Base-by-base conservation (phyloP, 768 basidiomycete species). In the Phlebiopsis gigantea region DNA sequence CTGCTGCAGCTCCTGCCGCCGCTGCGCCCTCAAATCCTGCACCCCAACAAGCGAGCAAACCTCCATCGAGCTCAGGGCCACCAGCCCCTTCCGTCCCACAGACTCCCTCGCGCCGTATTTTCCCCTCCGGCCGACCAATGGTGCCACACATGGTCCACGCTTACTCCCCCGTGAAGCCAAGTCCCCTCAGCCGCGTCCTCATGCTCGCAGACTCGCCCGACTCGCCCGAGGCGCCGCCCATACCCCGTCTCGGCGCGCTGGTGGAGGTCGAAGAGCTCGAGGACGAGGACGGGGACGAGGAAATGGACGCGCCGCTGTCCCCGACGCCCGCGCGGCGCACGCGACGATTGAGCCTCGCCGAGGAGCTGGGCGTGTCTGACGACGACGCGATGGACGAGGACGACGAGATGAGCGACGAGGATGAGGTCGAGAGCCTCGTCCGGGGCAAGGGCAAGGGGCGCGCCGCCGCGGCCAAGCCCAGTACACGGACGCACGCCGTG, bases 161-260 rank as follows among this genome's bases (percentile, higher is more conserved):
- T 0, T 93, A 92, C 60, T 91, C 90, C 0, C 90, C 90, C 26
- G 84, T 75, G 2, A 85, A 83, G 67, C 90, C 90, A 0, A 90
- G 88, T 60, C 90, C 90, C 2, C 75, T 93, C 29, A 90, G 87
- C 58, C 80, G 89, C 10, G 90, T 92, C 53, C 75, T 91, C 22
- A 81, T 85, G 83, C 75, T 91, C 43, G 78, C 76, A 3, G 74
- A 85, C 59, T 88, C 87, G 5, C 68, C 65, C 45, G 62, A 61
- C 41, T 60, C 62, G 24, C 61, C 68, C 1, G 61, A 61, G 26
- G 58, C 51, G 12, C 34, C 54, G 43, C 21, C 29, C 12, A 44
- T 48, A 6, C 52, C 60, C 4, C 56, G 46, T n/a, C 62, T 68
- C 15, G 62, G 56, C 29, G 45, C 63, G 12, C 62, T 68, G 9